A percentile compares a stretch with the other conserved stretches of the same genome.
Evolutionary conservation across 768 basidiomycete genomes (phyloP).

Genomic region (Tricholoma matsutake): DNA sequence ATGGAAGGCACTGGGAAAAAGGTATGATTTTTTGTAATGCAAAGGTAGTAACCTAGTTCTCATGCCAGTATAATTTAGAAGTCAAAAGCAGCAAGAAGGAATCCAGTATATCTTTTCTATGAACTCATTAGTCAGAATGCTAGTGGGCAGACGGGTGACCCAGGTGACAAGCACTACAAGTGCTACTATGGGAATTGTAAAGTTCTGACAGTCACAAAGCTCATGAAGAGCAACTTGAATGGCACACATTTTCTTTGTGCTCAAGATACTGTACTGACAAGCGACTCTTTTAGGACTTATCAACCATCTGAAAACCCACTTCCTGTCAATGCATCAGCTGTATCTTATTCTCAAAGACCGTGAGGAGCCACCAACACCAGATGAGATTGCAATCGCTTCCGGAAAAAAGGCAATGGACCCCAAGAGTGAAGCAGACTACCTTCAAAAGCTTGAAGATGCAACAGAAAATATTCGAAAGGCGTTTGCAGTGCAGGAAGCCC

Average conservation of each 20-base stretch:
- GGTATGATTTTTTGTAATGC: no score
- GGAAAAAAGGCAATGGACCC: not conserved
- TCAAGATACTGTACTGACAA: not conserved
- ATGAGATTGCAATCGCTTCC: not conserved
- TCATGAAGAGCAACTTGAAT: slow-evolving; percentile 11
- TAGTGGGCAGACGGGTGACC: slow-evolving; percentile 10
- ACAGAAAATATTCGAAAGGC: not conserved
- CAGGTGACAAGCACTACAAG: slow-evolving; percentile 20
- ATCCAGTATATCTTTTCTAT: slow-evolving; percentile 20
- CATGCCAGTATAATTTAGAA: no score
- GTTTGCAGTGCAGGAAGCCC: not conserved
- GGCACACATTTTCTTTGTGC: not conserved
- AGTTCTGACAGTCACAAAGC: slow-evolving; percentile 13
- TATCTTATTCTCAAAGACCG: not conserved
- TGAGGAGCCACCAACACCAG: not conserved
- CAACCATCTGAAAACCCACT: not conserved
- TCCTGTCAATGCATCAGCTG: not conserved
- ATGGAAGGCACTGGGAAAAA: no score
- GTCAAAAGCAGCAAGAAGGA: not conserved
- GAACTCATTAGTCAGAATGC: slow-evolving; percentile 7
- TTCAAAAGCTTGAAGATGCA: not conserved
- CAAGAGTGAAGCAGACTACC: not conserved
- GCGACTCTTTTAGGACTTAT: not conserved
- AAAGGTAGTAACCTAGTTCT: no score
- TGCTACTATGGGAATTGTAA: slow-evolving; percentile 16